Percentiles rank a stretch among this genome's conserved stretches.
These are phyloP conservation scores for Vanrija humicola DNA, from an alignment of 1,284 basidiomycete genomes.

Conservation along the genomic window DNA sequence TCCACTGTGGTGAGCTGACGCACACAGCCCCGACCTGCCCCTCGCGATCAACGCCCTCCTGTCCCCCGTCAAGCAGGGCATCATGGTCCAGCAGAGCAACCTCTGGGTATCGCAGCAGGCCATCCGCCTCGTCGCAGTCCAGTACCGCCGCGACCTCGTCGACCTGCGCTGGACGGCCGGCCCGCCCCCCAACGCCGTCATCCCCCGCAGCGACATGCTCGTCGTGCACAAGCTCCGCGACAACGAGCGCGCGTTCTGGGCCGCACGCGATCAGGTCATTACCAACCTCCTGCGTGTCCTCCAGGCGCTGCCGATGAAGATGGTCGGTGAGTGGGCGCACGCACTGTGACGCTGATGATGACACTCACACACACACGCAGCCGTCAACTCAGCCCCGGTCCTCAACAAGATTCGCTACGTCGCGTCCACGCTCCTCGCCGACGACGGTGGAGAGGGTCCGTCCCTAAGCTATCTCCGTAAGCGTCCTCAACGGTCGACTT, in stretches of 20 bases:
- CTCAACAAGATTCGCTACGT: constrained; percentile 87
- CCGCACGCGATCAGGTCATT: not conserved
- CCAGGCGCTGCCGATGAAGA: not conserved
- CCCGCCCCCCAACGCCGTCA: not conserved
- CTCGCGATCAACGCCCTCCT: not conserved
- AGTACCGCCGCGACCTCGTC: constrained; percentile 1
- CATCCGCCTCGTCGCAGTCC: not conserved
- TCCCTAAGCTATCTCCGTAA: not conserved
- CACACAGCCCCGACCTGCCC: no score
- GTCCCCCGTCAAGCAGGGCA: not conserved
- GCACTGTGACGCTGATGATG: not conserved
- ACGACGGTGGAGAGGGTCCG: not conserved
- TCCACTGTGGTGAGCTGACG: not conserved
- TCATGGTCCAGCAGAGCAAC: constrained; percentile 1
- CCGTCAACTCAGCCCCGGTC: constrained; percentile 67
- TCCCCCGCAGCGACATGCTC: no score
- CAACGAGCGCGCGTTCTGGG: not conserved
- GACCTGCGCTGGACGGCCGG: not conserved
- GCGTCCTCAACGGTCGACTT: not conserved
- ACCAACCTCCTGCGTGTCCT: not conserved
- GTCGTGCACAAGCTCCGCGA: not conserved
- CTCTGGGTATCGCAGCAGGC: constrained; percentile 1
- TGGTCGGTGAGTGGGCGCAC: not conserved
- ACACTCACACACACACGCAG: constrained; percentile 15
- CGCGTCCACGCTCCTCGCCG: constrained; percentile 76